Evolutionary conservation across 257 asterid genomes (phyloP).

Genomic region (Jaltomata sinuosa): DNA sequence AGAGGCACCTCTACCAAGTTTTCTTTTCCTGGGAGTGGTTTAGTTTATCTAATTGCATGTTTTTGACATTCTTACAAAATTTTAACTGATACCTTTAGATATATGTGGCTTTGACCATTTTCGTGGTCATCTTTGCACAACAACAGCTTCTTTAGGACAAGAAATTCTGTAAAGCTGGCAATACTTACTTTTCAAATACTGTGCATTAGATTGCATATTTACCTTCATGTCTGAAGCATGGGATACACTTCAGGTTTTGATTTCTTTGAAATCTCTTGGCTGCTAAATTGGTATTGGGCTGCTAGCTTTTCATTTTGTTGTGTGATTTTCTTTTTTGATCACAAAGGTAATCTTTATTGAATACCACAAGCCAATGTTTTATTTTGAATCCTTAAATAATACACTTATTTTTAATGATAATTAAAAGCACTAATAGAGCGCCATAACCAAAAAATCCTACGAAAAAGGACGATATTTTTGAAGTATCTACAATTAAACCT

Average conservation of each 20-base stretch:
- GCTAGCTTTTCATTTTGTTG: neutral
- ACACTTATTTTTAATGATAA: neutral
- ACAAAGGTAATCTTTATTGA: neutral
- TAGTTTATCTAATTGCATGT: neutral
- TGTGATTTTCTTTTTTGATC: neutral
- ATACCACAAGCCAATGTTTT: neutral
- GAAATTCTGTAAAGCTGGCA: neutral
- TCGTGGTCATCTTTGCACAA: neutral
- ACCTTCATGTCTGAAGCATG: neutral
- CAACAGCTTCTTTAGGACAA: neutral
- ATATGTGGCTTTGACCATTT: neutral
- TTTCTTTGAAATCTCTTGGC: neutral
- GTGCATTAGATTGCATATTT: neutral
- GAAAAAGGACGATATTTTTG: neutral
- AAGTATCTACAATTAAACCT: neutral
- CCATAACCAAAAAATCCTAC: neutral
- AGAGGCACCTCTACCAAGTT: neutral
- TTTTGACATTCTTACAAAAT: neutral
- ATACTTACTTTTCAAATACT: neutral
- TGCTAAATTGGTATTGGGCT: neutral
- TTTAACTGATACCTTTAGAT: neutral
- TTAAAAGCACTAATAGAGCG: neutral
- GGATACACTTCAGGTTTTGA: neutral
- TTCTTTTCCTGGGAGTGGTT: neutral
- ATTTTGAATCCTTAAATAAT: neutral